These are phyloP conservation scores for Penicillium vulpinum DNA, from an alignment of 2,329 filamentous ascomycete species.

Conservation along the genomic window DNA sequence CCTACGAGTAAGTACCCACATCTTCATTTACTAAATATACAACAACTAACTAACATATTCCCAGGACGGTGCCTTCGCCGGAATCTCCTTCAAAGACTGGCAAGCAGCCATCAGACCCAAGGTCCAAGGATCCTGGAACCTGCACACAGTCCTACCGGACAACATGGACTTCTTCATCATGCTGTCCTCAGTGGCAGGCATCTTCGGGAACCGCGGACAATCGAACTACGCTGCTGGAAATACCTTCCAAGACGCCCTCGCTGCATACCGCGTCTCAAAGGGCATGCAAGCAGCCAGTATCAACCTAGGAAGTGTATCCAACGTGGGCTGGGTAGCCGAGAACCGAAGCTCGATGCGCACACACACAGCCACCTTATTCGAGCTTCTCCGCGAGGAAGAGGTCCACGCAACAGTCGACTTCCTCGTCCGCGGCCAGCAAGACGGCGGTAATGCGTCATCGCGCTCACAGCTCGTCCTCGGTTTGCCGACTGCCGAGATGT, in stretches of 20 bases:
- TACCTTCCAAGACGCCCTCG: conserved; percentile 42
- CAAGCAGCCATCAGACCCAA: conserved; percentile 42
- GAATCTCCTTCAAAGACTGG: conserved; percentile 44
- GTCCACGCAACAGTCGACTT: conserved; percentile 23
- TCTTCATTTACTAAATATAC: not conserved
- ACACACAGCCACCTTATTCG: conserved; percentile 18
- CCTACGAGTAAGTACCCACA: conserved; percentile 13
- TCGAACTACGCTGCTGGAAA: conserved; percentile 47
- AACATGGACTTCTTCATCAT: conserved; percentile 47
- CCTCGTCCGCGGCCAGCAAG: conserved; percentile 12
- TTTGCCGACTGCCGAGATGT: conserved; percentile 21
- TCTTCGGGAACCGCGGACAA: conserved; percentile 50
- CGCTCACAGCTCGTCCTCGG: conserved; percentile 20
- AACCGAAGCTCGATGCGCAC: conserved; percentile 18
- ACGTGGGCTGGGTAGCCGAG: conserved; percentile 37
- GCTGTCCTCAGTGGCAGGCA: conserved; percentile 43
- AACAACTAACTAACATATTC: conserved; percentile 1
- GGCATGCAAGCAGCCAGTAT: conserved; percentile 23
- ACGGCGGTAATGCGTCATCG: not conserved
- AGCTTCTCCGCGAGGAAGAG: conserved; percentile 26
- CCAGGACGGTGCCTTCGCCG: conserved; percentile 19
- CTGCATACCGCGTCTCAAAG: conserved; percentile 25
- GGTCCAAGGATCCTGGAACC: conserved; percentile 39
- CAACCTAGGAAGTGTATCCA: conserved; percentile 35
- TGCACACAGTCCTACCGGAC: conserved; percentile 30